Evolutionary conservation across 495 filamentous ascomycete genomes (phyloP), one percentile per base, ranked within the genome.

Genomic region (Neurospora sp.): DNA sequence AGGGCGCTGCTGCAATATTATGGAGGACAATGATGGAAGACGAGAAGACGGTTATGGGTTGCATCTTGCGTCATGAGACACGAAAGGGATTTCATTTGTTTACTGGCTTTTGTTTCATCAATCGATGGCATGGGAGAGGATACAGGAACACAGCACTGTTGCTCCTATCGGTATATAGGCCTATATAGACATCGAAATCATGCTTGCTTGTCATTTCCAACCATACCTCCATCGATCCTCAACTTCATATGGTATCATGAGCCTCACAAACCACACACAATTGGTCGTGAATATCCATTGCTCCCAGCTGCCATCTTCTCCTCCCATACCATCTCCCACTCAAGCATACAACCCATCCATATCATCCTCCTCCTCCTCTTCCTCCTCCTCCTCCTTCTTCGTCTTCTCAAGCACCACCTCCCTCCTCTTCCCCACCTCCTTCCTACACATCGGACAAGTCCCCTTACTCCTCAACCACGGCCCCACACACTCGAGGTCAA

Each of bases 401-500:
- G n/a, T n/a, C 38, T 78, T 74, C 75, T 82, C 74, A 74, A 82
- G 76, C 71, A 84, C 84, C 70, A 86, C 86, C 76, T 88, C 84
- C 82, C 89, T 90, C 86, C 90, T 90, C 85, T 93, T 91, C 75
- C 91, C 85, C 76, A 98, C 83, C 54, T 94, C 90, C 79, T 89
- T 88, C 66, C 95, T 86, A 79, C 97, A 95, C 75, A 97, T 83
- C 31, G 95, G 95, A 84, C 95, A 99, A 4, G 91, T 97, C 12
- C 92, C 90, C 80, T 97, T 92, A 74, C 96, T 86, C 78, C 91
- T 87, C 79, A 99, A 79, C 96, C 96, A 99, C 2, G 96, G 95
- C 69, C 87, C 86, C n/a, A 99, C 92, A 79, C 96, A 99, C 80
- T 98, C 94, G 16, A 98, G 82, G 81, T 99, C 96, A 82, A 97